Base-by-base conservation (phyloP, 352 stramenopile genomes). In the Pythium sp. region DNA sequence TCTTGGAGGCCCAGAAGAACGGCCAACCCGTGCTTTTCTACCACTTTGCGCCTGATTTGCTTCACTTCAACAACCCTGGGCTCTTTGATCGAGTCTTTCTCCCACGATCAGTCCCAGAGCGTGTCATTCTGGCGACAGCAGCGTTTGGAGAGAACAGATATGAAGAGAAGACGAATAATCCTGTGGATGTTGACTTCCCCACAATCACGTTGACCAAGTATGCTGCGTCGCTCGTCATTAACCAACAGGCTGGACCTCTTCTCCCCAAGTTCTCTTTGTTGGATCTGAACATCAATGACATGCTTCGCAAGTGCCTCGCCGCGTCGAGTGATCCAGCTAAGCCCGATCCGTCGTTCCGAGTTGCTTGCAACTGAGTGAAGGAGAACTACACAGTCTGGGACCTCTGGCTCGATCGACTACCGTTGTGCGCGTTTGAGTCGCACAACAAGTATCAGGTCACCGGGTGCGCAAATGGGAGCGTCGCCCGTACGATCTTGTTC, bases 131-230 rank as follows among this genome's bases (percentile, higher is more conserved):
- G 0, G 70, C 69, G 3, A 85, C 79, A 0, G 71, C 65, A 12
- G 64, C 69, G 5, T 89, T 79, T 43, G 82, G 81, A 2, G 82
- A 91, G 55, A 68, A 79, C 49, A 79, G 82, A 0, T 89, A 83
- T 18, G 80, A 78, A 2, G 32, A 73, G 4, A 67, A 68, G 36
- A 88, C 81, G 0, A 64, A 69, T 14, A 91, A 91, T 20, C 72
- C 69, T 0, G 59, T 91, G 2, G 66, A 77, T 11, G 76, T 86
- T 0, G 79, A 89, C 41, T 87, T 76, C 30, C 79, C 82, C 0
- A 69, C 60, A 26, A 65, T 74, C 12, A 49, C 58, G 30, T 70
- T 87, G 8, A 62, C 68, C 1, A 88, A 86, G 47, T 86, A 82
- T 28, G 66, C 70, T 0, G 56, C 76, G 15, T 64, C 24, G 4